Evolutionary conservation across 345 rosid genomes (phyloP), one percentile per base, ranked within the genome.

Genomic region (Alliaria petiolata): DNA sequence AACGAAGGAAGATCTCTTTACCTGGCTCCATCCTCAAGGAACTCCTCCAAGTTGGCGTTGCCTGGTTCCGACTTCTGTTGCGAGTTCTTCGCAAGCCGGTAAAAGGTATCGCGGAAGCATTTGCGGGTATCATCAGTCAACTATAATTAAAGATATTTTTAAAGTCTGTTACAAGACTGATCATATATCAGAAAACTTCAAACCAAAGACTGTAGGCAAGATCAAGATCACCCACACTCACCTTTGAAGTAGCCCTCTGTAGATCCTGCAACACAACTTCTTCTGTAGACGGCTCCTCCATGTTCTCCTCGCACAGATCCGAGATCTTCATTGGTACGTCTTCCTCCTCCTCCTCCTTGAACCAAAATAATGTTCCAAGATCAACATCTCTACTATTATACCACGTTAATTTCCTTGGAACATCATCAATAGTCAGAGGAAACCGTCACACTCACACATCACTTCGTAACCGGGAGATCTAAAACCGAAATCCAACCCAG

Each of bases 11-110:
- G 45, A 26, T 42, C 39, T 65, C 13, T 60, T 5, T 75, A 76
- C 79, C 66, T 63, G 25, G 53, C 20, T 63, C 7, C 8, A 39
- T 70, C 66, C 35, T 53, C 20, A 11, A 45, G 11, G 50, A 45
- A 70, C 39, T 31, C 71, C 49, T 65, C 66, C 62, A 14, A 30
- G 58, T 49, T 78, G 55, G 57, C 57, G 52, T 46, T 69, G 35
- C 15, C 31, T 22, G 64, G 44, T 0, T 61, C 65, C 1, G 15
- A n/a, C 20, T 62, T 69, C 43, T 79, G 81, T 67, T 5, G 74
- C 1, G 98, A 83, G 76, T 80, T 81, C 78, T 80, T 81, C 8
- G 98, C 93, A 43, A 93, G 91, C 10, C 98, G 98, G 77, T 93
- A 90, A 70, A 93, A 76, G 19, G 92, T 87, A 76, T 89, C 92